Base-by-base conservation (phyloP, 1,284 basidiomycete genomes). In the Malassezia vespertilionis region DNA sequence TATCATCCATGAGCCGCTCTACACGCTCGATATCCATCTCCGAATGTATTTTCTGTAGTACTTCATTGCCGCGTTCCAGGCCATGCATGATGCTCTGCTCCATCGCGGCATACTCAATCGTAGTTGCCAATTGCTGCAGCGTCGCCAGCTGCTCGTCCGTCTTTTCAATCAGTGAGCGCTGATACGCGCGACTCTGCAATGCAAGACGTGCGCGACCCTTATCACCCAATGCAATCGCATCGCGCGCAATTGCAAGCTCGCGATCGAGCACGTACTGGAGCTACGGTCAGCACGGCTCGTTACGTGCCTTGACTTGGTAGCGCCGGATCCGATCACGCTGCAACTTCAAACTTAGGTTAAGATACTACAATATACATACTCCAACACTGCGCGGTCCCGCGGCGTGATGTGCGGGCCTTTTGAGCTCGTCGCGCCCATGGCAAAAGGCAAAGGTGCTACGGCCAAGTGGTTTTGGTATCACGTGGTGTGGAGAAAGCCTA, bases 261-360 rank as follows among this genome's bases (percentile, higher is more conserved):
- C 85, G 78, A 48, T 87, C 82, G 40, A 93, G 77, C 5, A 95
- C 76, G 18, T 76, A 75, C 76, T 95, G 85, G 53, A 96, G 83
- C 91, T 95, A 54, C 12, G 44, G 26, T 27, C 26, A 44, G 30
- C 31, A 17, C 21, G 44, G 5, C 7, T n/a, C n/a, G n/a, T 20
- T 27, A 12, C 77, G 31, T 54, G 86, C 91, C 78, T 84, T 83
- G 74, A 82, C 86, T 78, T 91, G 89, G 65, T 96, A 97, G 71
- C 90, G 87, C 70, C 80, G 84, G 54, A 97, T 76, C 71, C 90
- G 91, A 73, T 97, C 93, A 34, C 93, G 78, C 72, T 97, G 91
- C 39, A 93, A 73, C 73, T 97, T 97, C 57, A 97, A 78, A 68
- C 88, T 84, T n/a, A n/a, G 65, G 20, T 11, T 4, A 32, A n/a